These are phyloP conservation scores for Lagenaria siceraria DNA, from an alignment of 306 rosid species.

Conservation along the genomic window DNA sequence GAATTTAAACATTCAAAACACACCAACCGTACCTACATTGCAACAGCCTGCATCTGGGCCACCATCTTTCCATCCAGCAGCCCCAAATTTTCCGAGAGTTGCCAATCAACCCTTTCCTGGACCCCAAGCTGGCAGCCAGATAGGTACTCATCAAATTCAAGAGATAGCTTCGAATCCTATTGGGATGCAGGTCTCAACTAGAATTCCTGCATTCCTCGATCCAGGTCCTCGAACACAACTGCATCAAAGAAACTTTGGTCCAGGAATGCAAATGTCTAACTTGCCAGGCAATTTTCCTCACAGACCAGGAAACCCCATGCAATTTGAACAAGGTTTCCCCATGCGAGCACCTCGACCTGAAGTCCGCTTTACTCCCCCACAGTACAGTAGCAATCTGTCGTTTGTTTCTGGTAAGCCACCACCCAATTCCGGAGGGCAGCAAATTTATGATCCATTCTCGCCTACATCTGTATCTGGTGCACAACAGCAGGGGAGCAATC, in stretches of 20 bases:
- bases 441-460: slow-evolving; percentile 90
- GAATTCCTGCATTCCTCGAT: slow-evolving; percentile 37
- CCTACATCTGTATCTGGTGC: slow-evolving; percentile 45
- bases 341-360: slow-evolving; percentile 29
- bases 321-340: slow-evolving; percentile 34
- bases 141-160: slow-evolving; percentile 35
- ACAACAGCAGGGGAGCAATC: slow-evolving; percentile 32
- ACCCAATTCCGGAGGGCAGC: slow-evolving; percentile 45
- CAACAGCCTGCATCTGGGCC: slow-evolving; percentile 33
- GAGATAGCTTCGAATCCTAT: slow-evolving; percentile 18
- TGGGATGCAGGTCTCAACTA: slow-evolving; percentile 27
- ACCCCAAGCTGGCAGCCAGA: slow-evolving; percentile 29
- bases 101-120: slow-evolving; percentile 39
- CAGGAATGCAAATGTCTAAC: slow-evolving; percentile 38
- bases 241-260: slow-evolving; percentile 44
- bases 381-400: slow-evolving; percentile 26
- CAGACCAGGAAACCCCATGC: slow-evolving; percentile 29
- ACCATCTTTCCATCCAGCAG: slow-evolving; percentile 26
- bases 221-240: slow-evolving; percentile 34
- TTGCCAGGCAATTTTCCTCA: slow-evolving; percentile 22
- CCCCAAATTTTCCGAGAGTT: slow-evolving; percentile 27
- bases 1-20: slow-evolving; percentile 25
- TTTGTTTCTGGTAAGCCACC: slow-evolving; percentile 31
- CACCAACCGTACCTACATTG: slow-evolving; percentile 9
- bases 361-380: slow-evolving; percentile 24